These are phyloP conservation scores for Sphaerulina vaccinii DNA, from an alignment of 2,329 filamentous ascomycete species.

Conservation along the genomic window DNA sequence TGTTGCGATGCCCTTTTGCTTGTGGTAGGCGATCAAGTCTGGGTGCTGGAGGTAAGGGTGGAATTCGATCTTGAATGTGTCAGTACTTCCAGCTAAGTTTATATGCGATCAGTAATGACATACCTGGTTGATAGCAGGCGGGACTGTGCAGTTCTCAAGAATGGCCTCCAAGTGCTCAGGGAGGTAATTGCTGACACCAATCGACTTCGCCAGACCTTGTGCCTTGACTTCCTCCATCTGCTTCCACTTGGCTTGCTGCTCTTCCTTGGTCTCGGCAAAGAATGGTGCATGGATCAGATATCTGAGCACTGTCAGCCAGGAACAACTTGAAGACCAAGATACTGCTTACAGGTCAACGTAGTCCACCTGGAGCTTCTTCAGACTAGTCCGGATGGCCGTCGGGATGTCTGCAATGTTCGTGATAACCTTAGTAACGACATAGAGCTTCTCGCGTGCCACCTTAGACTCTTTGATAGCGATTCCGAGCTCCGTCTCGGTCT, in stretches of 20 bases:
- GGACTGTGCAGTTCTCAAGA: constrained; percentile 53
- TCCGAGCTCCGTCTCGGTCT: constrained; percentile 52
- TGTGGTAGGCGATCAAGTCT: constrained; percentile 56
- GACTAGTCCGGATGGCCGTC: constrained; percentile 53
- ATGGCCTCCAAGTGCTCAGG: constrained; percentile 55
- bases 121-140: constrained; percentile 62
- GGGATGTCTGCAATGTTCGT: constrained; percentile 56
- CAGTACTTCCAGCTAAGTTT: not conserved
- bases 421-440: constrained; percentile 57
- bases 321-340: not conserved
- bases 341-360: constrained; percentile 63
- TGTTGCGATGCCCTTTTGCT: constrained; percentile 50
- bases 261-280: constrained; percentile 53
- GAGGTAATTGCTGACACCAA: constrained; percentile 63
- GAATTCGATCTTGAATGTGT: constrained; percentile 54
- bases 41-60: constrained; percentile 66
- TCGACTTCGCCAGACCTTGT: constrained; percentile 58
- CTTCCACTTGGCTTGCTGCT: constrained; percentile 59
- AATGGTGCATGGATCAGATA: constrained; percentile 60
- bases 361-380: constrained; percentile 60
- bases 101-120: not conserved
- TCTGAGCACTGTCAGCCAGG: constrained; percentile 34
- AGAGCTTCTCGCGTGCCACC: constrained; percentile 49
- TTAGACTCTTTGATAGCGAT: constrained; percentile 46
- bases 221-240: constrained; percentile 59